Evolutionary conservation across 352 stramenopile genomes (phyloP), one percentile per base, ranked within the genome.

Genomic region (Globisporangium nagaii): DNA sequence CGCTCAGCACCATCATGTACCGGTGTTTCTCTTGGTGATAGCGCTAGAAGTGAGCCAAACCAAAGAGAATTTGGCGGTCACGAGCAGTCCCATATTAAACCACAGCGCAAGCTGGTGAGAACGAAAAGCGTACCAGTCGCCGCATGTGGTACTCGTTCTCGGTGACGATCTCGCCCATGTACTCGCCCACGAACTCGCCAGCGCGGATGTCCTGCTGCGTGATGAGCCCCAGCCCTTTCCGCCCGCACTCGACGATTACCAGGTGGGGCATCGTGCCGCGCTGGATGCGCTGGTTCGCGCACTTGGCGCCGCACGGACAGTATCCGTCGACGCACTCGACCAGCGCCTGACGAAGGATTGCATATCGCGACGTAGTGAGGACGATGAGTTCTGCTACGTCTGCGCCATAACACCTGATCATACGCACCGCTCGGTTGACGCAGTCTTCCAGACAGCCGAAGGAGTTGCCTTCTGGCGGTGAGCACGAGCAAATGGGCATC

Each of bases 1-100:
- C 83, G 45, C 77, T 91, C 51, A 91, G 68, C 32, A 90, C 81
- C 75, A 94, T 90, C 74, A 88, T 88, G 66, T 92, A 90, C 6
- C 75, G 67, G 40, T 88, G 80, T 65, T 92, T 90, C 45, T 92
- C 81, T 43, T 88, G 75, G 65, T 95, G 86, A 51, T 89, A 92
- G 35, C 80, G 68, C 78, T 88, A n/a, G n/a, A n/a, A n/a, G n/a
- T n/a, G n/a, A n/a, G n/a, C n/a, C n/a, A n/a, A n/a, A n/a, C n/a
- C n/a, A n/a, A n/a, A n/a, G n/a, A n/a, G n/a, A n/a, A n/a, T n/a
- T n/a, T n/a, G n/a, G n/a, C n/a, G n/a, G n/a, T n/a, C n/a, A n/a
- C n/a, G n/a, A n/a, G n/a, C n/a, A n/a, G n/a, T n/a, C n/a, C n/a
- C n/a, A n/a, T n/a, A n/a, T n/a, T n/a, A n/a, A 28, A 13, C 41